phyloP scores from a whole-genome alignment of 208 protist genomes.

The Crithidia expoeki region DNA sequence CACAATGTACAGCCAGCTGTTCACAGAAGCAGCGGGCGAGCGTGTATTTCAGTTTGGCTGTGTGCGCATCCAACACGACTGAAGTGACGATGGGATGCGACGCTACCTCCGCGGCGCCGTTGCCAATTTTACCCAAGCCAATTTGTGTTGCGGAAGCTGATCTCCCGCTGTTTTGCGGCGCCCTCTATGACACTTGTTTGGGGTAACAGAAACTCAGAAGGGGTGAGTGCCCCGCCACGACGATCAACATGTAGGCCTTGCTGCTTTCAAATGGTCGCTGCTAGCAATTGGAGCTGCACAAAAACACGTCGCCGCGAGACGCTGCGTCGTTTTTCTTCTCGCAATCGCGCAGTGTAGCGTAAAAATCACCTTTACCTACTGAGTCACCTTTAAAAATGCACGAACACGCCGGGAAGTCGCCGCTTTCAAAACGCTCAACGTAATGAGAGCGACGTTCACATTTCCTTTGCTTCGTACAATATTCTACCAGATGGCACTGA shows the following conservation, averaged over 20 bases:
- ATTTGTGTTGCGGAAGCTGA: too few species aligned
- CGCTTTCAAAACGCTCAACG: constrained; percentile 3
- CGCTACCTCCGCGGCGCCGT: background rate
- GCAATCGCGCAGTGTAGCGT: background rate
- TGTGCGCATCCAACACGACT: background rate
- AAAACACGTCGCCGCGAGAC: constrained; percentile 9
- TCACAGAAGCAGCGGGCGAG: too few species aligned
- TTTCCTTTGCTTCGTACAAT: constrained; percentile 7
- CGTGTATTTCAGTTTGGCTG: background rate
- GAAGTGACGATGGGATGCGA: background rate
- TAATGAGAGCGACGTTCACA: background rate
- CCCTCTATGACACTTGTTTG: background rate
- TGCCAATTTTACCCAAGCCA: too few species aligned
- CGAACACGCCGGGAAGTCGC: background rate
- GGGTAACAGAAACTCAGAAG: background rate
- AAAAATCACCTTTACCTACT: background rate
- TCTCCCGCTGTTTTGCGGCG: background rate
- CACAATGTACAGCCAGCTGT: too few species aligned
- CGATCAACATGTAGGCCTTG: too few species aligned
- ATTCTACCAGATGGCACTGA: constrained; percentile 13
- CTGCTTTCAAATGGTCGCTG: too few species aligned
- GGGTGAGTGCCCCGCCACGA: background rate
- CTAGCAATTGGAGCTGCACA: background rate
- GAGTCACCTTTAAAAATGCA: constrained; percentile 1
- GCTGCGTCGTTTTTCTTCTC: background rate